Evolutionary conservation across 2,329 filamentous ascomycete genomes (phyloP).

Genomic region (Ophiocordyceps robertsii): DNA sequence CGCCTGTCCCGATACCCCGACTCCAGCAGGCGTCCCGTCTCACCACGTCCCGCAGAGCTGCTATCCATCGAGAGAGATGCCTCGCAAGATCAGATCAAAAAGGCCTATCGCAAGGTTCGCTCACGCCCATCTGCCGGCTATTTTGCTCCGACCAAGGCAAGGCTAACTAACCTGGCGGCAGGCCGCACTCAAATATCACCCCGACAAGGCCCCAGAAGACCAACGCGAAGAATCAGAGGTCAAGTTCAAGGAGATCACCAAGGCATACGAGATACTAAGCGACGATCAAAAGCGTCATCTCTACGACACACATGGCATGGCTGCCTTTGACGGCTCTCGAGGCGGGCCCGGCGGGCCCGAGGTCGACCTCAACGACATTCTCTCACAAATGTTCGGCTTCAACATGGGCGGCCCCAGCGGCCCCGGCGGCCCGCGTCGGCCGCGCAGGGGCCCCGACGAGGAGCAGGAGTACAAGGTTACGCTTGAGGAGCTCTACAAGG

Average conservation of each 20-base stretch:
- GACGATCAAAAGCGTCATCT: constrained; percentile 87
- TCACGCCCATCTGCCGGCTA: constrained; percentile 2
- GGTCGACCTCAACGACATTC: constrained; percentile 80
- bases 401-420: constrained; percentile 45
- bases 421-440: constrained; percentile 42
- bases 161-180: constrained; percentile 20
- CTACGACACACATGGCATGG: constrained; percentile 93
- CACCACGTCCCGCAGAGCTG: constrained; percentile 43
- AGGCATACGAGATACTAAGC: constrained; percentile 94
- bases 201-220: constrained; percentile 85
- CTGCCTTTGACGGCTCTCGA: constrained; percentile 72
- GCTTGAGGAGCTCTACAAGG: constrained; percentile 93
- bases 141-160: constrained; percentile 1
- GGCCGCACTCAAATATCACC: constrained; percentile 80
- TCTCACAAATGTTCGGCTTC: constrained; percentile 85
- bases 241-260: constrained; percentile 84
- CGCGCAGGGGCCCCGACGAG: constrained; percentile 66
- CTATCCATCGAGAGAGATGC: constrained; percentile 63
- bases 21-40: neutral
- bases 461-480: constrained; percentile 85
- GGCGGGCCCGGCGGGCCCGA: constrained; percentile 55
- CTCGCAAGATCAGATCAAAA: constrained; percentile 73
- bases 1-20: constrained; percentile 5
- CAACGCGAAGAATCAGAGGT: constrained; percentile 75
- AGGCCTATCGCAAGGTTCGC: constrained; percentile 83